These are phyloP conservation scores for Penicillium fimorum DNA, from an alignment of 495 filamentous ascomycete species.

Conservation along the genomic window DNA sequence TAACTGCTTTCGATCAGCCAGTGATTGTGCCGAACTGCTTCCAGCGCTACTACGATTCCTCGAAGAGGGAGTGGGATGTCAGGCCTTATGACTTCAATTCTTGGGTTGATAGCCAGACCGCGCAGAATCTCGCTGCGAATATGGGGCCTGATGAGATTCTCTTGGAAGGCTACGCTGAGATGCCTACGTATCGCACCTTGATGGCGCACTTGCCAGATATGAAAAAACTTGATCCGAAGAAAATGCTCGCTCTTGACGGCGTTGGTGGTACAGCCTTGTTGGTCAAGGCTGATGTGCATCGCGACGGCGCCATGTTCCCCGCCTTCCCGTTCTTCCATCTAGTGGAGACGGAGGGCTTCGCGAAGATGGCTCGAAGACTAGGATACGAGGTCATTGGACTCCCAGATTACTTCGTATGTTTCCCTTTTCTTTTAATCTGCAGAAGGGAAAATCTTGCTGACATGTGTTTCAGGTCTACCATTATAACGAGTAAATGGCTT, in stretches of 20 bases:
- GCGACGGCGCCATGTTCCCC: conserved; percentile 98
- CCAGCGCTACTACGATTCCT: conserved; percentile 77
- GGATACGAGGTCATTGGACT: conserved; percentile 82
- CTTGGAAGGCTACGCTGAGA: conserved; percentile 86
- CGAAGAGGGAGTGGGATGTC: conserved; percentile 64
- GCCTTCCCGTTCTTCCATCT: conserved; percentile 94
- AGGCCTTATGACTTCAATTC: conserved; percentile 96
- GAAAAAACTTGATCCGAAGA: conserved; percentile 52
- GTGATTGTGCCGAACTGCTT: conserved; percentile 95
- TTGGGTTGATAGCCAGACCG: conserved; percentile 83
- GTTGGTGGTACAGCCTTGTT: conserved; percentile 92
- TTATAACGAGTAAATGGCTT: conserved; percentile 70
- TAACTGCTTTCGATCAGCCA: conserved; percentile 79
- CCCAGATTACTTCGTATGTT: conserved; percentile 91
- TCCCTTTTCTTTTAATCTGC: neutral
- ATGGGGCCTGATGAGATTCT: conserved; percentile 92
- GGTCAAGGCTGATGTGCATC: conserved; percentile 96
- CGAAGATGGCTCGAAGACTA: conserved; percentile 89
- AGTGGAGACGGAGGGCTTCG: conserved; percentile 97
- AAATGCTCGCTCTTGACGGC: conserved; percentile 76
- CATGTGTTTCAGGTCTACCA: conserved; percentile 67
- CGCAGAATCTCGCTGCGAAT: conserved; percentile 66
- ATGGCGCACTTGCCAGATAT: conserved; percentile 81
- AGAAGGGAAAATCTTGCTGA: conserved; percentile 1
- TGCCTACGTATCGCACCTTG: conserved; percentile 84